Evolutionary conservation across 257 asterid genomes (phyloP).

Genomic region (Solanum megistacrolobum): DNA sequence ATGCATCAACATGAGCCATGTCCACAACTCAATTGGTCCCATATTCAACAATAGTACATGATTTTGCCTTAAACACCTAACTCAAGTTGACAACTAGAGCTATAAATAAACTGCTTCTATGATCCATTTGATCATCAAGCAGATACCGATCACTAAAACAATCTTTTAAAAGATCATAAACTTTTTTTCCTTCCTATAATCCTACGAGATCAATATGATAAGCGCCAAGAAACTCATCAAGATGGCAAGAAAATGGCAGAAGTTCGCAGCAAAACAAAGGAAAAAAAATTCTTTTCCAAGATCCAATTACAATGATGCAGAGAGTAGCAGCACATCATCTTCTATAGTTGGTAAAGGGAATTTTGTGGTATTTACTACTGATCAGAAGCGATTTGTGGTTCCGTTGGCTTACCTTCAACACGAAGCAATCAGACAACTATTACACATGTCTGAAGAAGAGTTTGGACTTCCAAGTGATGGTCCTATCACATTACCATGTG

Average conservation of each 20-base stretch:
- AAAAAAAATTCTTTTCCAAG: not conserved
- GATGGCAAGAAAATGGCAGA: not conserved
- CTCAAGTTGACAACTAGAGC: not conserved
- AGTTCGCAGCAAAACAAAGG: not conserved
- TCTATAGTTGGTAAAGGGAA: conserved; percentile 2
- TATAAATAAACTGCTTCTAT: not conserved
- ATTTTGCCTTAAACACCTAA: not conserved
- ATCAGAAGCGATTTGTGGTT: conserved; percentile 1
- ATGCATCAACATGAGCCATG: not conserved
- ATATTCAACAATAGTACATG: not conserved
- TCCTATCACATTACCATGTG: not conserved
- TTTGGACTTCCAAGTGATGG: not conserved
- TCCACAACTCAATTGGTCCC: not conserved
- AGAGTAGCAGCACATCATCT: not conserved
- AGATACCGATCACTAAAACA: not conserved
- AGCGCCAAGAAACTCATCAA: not conserved
- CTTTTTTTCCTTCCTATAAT: not conserved
- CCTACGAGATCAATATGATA: not conserved
- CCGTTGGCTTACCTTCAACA: conserved; percentile 18
- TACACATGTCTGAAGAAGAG: conserved; percentile 21
- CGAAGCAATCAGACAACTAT: conserved; percentile 1
- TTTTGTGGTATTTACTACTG: not conserved
- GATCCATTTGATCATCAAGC: not conserved
- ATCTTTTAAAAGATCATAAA: not conserved
- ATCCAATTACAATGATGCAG: not conserved